Evolutionary conservation across 345 rosid species (phyloP), one percentile per base, ranked within the genome.

Genomic region (Hirschfeldia incana): DNA sequence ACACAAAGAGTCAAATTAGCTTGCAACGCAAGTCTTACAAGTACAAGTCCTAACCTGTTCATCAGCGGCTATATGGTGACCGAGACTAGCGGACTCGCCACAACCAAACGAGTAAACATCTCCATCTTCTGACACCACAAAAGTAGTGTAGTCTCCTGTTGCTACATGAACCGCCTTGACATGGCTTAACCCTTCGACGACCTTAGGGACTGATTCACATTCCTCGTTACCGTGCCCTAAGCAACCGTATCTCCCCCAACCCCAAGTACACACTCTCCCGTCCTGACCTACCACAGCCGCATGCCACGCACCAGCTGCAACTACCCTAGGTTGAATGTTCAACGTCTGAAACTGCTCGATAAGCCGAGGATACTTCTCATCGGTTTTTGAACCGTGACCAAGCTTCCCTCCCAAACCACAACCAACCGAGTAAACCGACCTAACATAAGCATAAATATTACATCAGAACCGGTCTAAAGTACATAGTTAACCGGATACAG

Each of bases 271-370:
- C 76, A 95, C 98, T 74, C 97, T 82, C 42, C 99, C 99, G 61
- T 95, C 99, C 42, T 81, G 88, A 51, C 98, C 99, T 12, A 95
- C 98, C 55, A 90, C 98, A 10, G 98, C 99, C 1, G 98, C 97
- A 81, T 95, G 99, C 99, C 99, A 95, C 49, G 97, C 96, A 82
- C 99, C 99, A 2, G 99, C 98, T 60, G 99, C 94, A 74, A 95
- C 94, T 66, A 93, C 98, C 84, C 75, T 72, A 3, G 99, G 99
- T 69, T 95, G 96, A 71, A 95, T 83, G 80, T 89, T 95, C 82
- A 93, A 75, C 37, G 36, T 67, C 84, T 76, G 87, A 73, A 95
- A 89, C 78, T 95, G 93, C 79, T 93, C 94, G 2, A 95, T 93
- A 64, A 91, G 65, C 70, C 97, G 93, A 34, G 99, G 99, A 81